Base-by-base conservation (phyloP, 164 flowering plant genomes). In the Amborella trichopoda region DNA sequence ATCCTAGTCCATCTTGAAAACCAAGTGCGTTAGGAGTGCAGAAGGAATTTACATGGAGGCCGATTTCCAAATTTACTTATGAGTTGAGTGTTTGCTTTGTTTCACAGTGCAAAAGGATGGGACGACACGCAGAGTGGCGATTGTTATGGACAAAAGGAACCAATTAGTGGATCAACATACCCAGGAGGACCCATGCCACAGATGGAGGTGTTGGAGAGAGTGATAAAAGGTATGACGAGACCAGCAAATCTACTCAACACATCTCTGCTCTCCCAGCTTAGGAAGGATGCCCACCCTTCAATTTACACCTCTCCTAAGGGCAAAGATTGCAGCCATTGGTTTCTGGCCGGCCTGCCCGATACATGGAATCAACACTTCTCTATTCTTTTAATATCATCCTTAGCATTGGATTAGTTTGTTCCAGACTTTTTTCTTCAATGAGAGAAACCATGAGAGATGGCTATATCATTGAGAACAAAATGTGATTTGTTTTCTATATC, bases 251-350 rank as follows among this genome's bases (percentile, higher is more conserved):
- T 67, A 37, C 68, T 71, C 2, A 72, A 68, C 52, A 24, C 65
- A 4, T 67, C 76, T 2, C 26, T 38, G 30, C 68, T 71, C 28
- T 71, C 76, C 17, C 68, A 67, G 58, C 48, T 58, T 13, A 58
- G 76, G 23, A 65, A 57, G 34, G 76, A 71, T 24, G 76, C 63
- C 0, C 76, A 71, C 39, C 76, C 76, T 3, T 58, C 75, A 0
- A 21, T 44, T 6, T 70, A 64, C 44, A 58, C 62, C 26, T 68
- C 57, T 40, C 24, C 47, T 2, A 66, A 66, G 33, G 21, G 16
- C 3, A n/a, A n/a, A n/a, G 86, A 79, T 42, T 79, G 82, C 62
- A 79, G 80, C 64, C 86, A 78, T 26, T 77, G 83, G 83, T 74
- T 79, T 45, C 68, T 77, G 9, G 61, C 77, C 18, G 83, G 83